These are phyloP conservation scores for Dryadomyces quercivorus DNA, from an alignment of 2,329 filamentous ascomycete genomes.

Conservation along the genomic window DNA sequence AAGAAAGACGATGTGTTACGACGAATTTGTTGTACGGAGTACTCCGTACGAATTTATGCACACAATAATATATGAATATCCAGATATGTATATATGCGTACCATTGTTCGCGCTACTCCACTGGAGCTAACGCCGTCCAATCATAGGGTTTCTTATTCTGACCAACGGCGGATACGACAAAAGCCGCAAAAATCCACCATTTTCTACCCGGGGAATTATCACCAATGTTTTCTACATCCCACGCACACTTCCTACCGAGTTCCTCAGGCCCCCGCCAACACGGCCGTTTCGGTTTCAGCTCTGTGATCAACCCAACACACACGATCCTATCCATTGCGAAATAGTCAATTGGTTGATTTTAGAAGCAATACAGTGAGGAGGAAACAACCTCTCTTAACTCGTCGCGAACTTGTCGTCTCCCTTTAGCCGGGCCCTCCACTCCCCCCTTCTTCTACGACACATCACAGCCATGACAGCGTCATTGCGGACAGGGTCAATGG, in stretches of 20 bases:
- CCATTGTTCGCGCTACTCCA: not conserved
- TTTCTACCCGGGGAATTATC: slow-evolving; percentile 12
- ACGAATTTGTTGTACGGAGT: no score
- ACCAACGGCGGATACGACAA: slow-evolving; percentile 12
- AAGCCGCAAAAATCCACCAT: slow-evolving; percentile 11
- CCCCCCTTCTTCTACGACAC: not conserved
- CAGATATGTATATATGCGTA: not conserved
- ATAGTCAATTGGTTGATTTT: not conserved
- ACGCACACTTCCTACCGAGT: not conserved
- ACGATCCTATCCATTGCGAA: not conserved
- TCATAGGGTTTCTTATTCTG: slow-evolving; percentile 10
- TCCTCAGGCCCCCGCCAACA: not conserved
- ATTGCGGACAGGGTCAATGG: slow-evolving; percentile 37
- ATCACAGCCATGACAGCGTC: slow-evolving; percentile 31
- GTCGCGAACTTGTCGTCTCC: not conserved
- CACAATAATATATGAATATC: not conserved
- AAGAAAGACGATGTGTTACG: no score
- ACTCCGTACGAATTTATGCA: not conserved
- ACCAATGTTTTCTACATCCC: slow-evolving; percentile 7
- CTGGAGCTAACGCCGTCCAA: slow-evolving; percentile 6
- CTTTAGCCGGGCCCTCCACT: not conserved
- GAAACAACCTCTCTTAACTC: not conserved
- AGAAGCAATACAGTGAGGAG: not conserved
- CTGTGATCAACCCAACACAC: not conserved
- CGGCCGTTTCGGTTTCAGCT: not conserved